Conservation (phyloP, 106 monocot genomes). For the Dioscorea alata region DNA sequence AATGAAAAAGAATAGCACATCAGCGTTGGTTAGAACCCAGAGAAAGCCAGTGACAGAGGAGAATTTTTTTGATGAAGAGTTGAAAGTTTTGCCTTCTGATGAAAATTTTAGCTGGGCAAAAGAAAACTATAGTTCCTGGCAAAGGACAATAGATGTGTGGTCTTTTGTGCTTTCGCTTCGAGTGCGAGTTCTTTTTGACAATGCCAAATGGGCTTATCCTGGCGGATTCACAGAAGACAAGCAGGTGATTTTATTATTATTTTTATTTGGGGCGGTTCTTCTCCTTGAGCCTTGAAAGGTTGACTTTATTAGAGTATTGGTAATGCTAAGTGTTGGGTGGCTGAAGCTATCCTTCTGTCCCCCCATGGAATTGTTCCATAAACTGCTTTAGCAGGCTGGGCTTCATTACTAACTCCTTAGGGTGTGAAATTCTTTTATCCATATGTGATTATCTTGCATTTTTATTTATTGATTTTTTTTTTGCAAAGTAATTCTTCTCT, state of each 20-base stretch:
- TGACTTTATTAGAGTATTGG: no score
- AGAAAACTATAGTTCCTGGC: slow-evolving; percentile 75
- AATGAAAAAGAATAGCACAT: slow-evolving; percentile 26
- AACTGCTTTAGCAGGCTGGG: no score
- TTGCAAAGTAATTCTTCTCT: no score
- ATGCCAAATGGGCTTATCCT: slow-evolving; percentile 80
- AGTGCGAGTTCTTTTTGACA: slow-evolving; percentile 60
- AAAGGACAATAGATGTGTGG: slow-evolving; percentile 84
- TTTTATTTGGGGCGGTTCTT: not conserved
- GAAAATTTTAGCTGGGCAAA: slow-evolving; percentile 86
- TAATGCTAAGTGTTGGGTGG: no score
- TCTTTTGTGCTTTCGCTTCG: slow-evolving; percentile 70
- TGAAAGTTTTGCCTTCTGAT: slow-evolving; percentile 75
- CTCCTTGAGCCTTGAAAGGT: no score
- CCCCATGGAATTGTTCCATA: no score
- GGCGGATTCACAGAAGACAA: slow-evolving; percentile 80
- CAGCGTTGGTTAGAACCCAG: slow-evolving; percentile 34
- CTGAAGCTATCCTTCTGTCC: no score
- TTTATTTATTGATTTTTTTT: no score
- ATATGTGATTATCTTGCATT: no score
- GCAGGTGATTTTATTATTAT: slow-evolving; percentile 38
- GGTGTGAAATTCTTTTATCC: no score
- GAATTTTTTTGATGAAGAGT: slow-evolving; percentile 29
- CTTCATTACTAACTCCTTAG: no score
- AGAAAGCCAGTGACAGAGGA: slow-evolving; percentile 17